These are phyloP conservation scores for Coniochaeta sp. DNA, from an alignment of 2,329 filamentous ascomycete genomes.

Conservation along the genomic window DNA sequence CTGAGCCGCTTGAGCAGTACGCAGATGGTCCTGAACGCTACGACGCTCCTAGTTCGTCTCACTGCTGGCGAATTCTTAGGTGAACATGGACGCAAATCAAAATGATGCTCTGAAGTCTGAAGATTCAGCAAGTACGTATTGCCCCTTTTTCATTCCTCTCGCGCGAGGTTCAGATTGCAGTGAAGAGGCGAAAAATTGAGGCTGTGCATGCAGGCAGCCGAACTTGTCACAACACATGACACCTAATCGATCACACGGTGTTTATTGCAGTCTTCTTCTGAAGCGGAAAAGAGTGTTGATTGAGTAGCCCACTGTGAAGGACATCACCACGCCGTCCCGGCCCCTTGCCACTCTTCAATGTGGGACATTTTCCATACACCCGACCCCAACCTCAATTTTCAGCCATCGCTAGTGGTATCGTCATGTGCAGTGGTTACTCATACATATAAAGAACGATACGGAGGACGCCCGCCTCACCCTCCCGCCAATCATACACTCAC, in stretches of 20 bases:
- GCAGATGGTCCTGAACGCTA: too few species aligned
- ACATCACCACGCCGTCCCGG: not conserved
- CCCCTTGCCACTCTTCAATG: not conserved
- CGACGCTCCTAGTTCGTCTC: too few species aligned
- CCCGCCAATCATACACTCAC: not conserved
- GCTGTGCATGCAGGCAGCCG: not conserved
- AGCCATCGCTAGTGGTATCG: not conserved
- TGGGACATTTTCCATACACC: not conserved
- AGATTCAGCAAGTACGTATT: too few species aligned
- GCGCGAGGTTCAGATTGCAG: too few species aligned
- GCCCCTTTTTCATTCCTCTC: too few species aligned
- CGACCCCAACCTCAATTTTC: not conserved
- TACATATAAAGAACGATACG: slow-evolving; percentile 1
- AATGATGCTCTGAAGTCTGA: too few species aligned
- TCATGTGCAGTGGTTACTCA: not conserved
- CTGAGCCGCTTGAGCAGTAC: too few species aligned
- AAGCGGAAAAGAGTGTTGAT: not conserved
- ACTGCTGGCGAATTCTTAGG: too few species aligned
- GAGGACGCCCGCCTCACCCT: not conserved
- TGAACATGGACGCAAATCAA: too few species aligned
- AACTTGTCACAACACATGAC: too few species aligned
- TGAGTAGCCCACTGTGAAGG: not conserved
- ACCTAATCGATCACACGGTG: too few species aligned
- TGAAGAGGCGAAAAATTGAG: not conserved
- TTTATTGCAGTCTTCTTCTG: too few species aligned